Conservation (phyloP, 257 asterid species). For the Euphrasia confusa region DNA sequence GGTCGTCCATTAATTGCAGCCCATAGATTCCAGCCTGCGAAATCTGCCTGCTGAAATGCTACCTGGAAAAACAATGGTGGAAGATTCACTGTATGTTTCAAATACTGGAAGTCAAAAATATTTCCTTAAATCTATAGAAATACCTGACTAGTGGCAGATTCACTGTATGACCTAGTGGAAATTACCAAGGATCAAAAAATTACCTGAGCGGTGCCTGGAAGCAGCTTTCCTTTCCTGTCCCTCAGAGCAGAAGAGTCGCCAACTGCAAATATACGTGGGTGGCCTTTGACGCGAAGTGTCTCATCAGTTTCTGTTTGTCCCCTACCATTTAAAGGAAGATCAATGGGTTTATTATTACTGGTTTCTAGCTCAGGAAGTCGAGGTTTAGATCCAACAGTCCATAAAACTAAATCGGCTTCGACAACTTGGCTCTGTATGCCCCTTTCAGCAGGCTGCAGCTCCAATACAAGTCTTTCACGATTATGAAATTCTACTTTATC, state of each 20-base stretch:
- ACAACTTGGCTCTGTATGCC: conserved; percentile 46
- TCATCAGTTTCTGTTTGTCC: conserved; percentile 99
- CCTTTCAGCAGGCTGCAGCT: conserved; percentile 81
- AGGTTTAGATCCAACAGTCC: conserved; percentile 93
- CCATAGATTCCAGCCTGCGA: conserved; percentile 98
- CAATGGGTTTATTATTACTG: conserved; percentile 38
- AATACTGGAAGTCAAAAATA: background rate
- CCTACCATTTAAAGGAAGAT: conserved; percentile 74
- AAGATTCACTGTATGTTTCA: background rate
- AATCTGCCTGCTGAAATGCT: conserved; percentile 97
- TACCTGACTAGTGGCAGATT: background rate
- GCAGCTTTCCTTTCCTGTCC: conserved; percentile 71
- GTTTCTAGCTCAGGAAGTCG: conserved; percentile 56
- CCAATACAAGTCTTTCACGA: conserved; percentile 44
- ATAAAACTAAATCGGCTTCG: conserved; percentile 75
- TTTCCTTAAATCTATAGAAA: background rate
- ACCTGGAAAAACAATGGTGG: conserved; percentile 45
- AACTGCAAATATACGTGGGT: conserved; percentile 87
- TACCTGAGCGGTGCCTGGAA: conserved; percentile 97
- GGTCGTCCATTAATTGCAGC: conserved; percentile 91
- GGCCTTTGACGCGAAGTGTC: conserved; percentile 92
- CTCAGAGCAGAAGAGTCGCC: conserved; percentile 91
- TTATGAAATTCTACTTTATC: conserved; percentile 31
- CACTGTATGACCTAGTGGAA: conserved; percentile 15
- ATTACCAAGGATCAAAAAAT: conserved; percentile 18